Percentiles rank a stretch among this genome's conserved stretches.
phyloP scores from a whole-genome alignment of 805 yeast genomes.

The Lipomyces yamadae region DNA sequence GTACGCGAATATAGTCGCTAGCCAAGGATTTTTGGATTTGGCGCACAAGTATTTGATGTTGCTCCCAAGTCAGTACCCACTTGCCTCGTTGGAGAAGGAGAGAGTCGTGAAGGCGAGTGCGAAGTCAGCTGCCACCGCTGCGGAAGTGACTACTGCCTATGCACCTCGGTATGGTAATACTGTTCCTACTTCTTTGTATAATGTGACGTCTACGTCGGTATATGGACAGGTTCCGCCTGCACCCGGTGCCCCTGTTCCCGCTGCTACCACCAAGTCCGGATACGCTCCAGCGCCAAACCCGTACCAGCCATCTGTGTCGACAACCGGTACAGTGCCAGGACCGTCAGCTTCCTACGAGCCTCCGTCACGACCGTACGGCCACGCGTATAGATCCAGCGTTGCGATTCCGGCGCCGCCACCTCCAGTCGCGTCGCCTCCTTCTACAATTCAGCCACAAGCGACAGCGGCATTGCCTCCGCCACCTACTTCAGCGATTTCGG shows the following conservation, averaged over 20 bases:
- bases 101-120: slow-evolving; percentile 72
- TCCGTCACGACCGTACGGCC: slow-evolving; percentile 25
- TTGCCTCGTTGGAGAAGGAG: slow-evolving; percentile 71
- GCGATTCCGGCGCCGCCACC: slow-evolving; percentile 36
- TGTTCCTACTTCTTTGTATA: slow-evolving; percentile 12
- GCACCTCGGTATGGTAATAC: background rate
- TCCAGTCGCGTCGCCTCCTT: slow-evolving; percentile 34
- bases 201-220: background rate
- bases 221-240: slow-evolving; percentile 12
- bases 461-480: slow-evolving; percentile 36
- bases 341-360: background rate
- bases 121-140: slow-evolving; percentile 14
- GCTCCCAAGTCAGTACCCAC: slow-evolving; percentile 75
- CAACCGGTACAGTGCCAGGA: slow-evolving; percentile 3
- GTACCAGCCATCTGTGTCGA: slow-evolving; percentile 18
- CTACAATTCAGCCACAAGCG: slow-evolving; percentile 23
- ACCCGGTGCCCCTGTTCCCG: slow-evolving; percentile 11
- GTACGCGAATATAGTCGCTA: slow-evolving; percentile 77
- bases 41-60: slow-evolving; percentile 72
- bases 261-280: slow-evolving; percentile 5
- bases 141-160: slow-evolving; percentile 17
- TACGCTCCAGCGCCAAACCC: slow-evolving; percentile 21
- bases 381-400: slow-evolving; percentile 29
- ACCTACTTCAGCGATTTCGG: slow-evolving; percentile 18
- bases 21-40: slow-evolving; percentile 80